Percentiles rank a stretch among this genome's conserved stretches.
Conservation (phyloP, 495 filamentous ascomycete genomes). For the Hypoxylon perforatum region DNA sequence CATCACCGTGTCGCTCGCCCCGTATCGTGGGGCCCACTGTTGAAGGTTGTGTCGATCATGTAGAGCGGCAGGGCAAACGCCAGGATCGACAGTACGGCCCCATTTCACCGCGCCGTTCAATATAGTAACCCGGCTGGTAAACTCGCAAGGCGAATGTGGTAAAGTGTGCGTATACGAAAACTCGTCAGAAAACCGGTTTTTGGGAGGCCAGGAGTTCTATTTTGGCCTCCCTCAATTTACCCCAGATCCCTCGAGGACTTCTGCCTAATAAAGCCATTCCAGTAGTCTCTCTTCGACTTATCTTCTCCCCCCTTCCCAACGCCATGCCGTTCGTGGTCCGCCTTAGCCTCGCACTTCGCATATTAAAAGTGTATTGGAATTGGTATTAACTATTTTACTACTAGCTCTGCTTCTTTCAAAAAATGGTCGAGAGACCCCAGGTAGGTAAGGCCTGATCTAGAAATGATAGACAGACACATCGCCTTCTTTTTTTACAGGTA, state of each 20-base stretch:
- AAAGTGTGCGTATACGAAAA: background rate
- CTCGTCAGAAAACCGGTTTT: conserved; percentile 37
- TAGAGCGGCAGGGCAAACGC: conserved; percentile 21
- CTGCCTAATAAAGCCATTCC: conserved; percentile 34
- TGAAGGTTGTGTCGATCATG: conserved; percentile 20
- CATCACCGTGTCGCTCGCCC: conserved; percentile 10
- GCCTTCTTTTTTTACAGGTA: too few species aligned
- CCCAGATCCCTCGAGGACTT: conserved; percentile 12
- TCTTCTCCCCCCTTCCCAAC: background rate
- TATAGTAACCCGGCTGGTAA: conserved; percentile 26
- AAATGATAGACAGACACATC: conserved; percentile 39
- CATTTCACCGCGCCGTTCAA: conserved; percentile 31
- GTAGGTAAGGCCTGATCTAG: conserved; percentile 25
- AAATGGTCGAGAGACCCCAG: conserved; percentile 9
- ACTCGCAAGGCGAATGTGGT: too few species aligned
- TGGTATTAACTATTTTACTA: conserved; percentile 29
- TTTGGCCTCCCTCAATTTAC: conserved; percentile 32
- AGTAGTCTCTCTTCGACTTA: background rate
- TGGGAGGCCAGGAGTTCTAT: background rate
- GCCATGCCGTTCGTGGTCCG: too few species aligned
- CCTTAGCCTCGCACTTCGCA: conserved; percentile 2
- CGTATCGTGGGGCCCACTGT: conserved; percentile 15
- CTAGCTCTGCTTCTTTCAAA: conserved; percentile 3
- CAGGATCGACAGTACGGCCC: conserved; percentile 30
- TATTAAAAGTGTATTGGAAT: conserved; percentile 27